phyloP scores from a whole-genome alignment of 2,329 filamentous ascomycete species.

The Alternaria arbusti region DNA sequence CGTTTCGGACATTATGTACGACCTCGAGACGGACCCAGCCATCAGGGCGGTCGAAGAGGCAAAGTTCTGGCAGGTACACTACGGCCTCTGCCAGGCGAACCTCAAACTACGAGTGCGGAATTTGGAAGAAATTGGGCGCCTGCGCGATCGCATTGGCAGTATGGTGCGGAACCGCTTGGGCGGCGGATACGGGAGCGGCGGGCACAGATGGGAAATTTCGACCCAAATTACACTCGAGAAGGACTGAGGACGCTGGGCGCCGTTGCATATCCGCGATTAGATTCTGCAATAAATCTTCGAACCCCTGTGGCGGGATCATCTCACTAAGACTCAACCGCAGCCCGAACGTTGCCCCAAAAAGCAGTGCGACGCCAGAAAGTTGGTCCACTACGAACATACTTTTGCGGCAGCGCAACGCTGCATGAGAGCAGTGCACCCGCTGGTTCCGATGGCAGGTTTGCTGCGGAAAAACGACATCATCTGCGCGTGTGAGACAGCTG shows the following conservation, averaged over 20 bases:
- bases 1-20: conserved; percentile 77
- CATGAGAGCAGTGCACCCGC: background rate
- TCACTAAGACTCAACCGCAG: conserved; percentile 19
- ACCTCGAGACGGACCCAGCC: conserved; percentile 81
- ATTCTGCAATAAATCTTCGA: conserved; percentile 27
- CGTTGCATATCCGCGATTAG: conserved; percentile 22
- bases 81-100: conserved; percentile 95
- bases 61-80: conserved; percentile 98
- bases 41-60: conserved; percentile 85
- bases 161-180: conserved; percentile 85
- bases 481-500: conserved; percentile 32
- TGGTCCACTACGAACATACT: conserved; percentile 11
- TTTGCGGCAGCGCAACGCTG: conserved; percentile 14
- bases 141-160: conserved; percentile 77
- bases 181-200: conserved; percentile 82
- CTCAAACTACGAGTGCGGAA: conserved; percentile 77
- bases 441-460: conserved; percentile 6
- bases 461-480: conserved; percentile 22
- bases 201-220: conserved; percentile 90
- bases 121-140: conserved; percentile 68
- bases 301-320: conserved; percentile 29
- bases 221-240: conserved; percentile 73
- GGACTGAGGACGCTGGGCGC: conserved; percentile 40
- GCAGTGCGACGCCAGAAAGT: conserved; percentile 11
- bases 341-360: conserved; percentile 26